phyloP scores from a whole-genome alignment of 1,284 basidiomycete genomes.

The Irpex lacteus region DNA sequence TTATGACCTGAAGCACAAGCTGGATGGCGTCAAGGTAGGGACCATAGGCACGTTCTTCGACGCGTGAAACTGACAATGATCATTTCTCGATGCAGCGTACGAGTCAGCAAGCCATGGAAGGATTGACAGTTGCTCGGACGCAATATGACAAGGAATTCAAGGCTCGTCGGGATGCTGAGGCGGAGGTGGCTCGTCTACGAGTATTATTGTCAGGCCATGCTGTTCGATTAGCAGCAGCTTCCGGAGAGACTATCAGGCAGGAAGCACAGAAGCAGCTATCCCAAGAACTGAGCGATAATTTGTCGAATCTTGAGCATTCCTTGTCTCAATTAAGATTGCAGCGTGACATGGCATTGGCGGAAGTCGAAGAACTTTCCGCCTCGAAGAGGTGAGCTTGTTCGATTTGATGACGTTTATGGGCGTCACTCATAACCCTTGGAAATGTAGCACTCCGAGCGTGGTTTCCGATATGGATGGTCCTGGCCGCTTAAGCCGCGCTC shows the following conservation, averaged over 20 bases:
- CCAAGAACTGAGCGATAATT: slow-evolving; percentile 74
- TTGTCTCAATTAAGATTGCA: slow-evolving; percentile 86
- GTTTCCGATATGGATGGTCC: slow-evolving; percentile 38
- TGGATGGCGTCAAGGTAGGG: slow-evolving; percentile 85
- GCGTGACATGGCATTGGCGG: slow-evolving; percentile 88
- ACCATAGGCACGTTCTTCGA: not conserved
- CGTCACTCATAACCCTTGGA: slow-evolving; percentile 6
- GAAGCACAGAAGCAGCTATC: slow-evolving; percentile 80
- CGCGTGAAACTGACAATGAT: not conserved
- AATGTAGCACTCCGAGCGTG: slow-evolving; percentile 21
- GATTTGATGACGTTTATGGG: not conserved
- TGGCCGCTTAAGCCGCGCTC: slow-evolving; percentile 62
- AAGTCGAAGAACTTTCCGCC: slow-evolving; percentile 86
- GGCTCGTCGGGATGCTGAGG: slow-evolving; percentile 85
- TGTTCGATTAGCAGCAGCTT: slow-evolving; percentile 79
- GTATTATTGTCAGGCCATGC: slow-evolving; percentile 89
- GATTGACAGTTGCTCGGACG: slow-evolving; percentile 86
- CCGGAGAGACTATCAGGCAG: slow-evolving; percentile 73
- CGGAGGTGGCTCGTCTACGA: slow-evolving; percentile 83
- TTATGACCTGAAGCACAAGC: slow-evolving; percentile 67
- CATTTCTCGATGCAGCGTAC: slow-evolving; percentile 52
- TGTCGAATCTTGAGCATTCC: slow-evolving; percentile 82
- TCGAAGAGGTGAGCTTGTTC: slow-evolving; percentile 56
- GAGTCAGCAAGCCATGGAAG: slow-evolving; percentile 90
- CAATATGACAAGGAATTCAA: slow-evolving; percentile 93